These are phyloP conservation scores for Trichosanthes cucumerina DNA, from an alignment of 306 rosid species.

Conservation along the genomic window DNA sequence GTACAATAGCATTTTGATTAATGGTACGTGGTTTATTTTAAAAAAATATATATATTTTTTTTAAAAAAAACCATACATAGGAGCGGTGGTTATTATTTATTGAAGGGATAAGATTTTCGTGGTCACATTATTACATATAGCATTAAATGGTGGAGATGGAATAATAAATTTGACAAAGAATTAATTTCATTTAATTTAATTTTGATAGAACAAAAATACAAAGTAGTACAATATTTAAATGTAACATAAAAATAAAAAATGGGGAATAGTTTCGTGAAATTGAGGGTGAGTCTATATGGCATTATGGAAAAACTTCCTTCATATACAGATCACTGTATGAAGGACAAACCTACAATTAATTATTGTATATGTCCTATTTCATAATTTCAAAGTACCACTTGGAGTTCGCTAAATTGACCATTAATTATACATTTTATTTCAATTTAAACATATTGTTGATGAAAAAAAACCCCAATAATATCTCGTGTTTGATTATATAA, in stretches of 20 bases:
- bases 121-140: neutral
- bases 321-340: neutral
- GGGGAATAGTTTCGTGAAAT: neutral
- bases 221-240: neutral
- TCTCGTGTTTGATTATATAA: neutral
- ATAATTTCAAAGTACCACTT: constrained; percentile 1
- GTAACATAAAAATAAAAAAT: neutral
- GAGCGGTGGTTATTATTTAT: neutral
- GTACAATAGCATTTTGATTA: neutral
- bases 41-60: no score
- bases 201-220: neutral
- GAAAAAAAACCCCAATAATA: neutral
- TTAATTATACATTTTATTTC: neutral
- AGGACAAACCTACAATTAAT: neutral
- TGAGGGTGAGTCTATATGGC: neutral
- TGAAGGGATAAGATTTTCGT: neutral
- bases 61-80: neutral
- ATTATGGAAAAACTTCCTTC: neutral
- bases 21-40: neutral
- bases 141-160: neutral
- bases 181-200: neutral
- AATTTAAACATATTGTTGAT: neutral
- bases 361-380: neutral
- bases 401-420: neutral
- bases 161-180: neutral